phyloP scores from a whole-genome alignment of 345 rosid species.

The Trapa bicornis region DNA sequence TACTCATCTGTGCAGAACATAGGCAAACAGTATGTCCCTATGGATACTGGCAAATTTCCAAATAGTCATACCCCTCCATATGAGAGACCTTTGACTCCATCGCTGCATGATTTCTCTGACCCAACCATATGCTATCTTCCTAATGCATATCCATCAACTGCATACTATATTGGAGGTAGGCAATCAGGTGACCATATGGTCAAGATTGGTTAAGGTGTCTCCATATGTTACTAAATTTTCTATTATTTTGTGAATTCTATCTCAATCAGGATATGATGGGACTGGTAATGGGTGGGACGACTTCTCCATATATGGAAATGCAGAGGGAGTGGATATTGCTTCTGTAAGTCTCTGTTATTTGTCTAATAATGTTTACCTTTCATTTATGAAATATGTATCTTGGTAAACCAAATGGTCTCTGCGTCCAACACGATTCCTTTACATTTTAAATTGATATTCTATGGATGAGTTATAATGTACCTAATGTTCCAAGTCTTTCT shows the following conservation, averaged over 20 bases:
- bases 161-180: constrained; percentile 32
- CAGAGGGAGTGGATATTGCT: constrained; percentile 62
- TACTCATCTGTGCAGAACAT: constrained; percentile 26
- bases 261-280: constrained; percentile 33
- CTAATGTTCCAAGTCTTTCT: too few species aligned
- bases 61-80: constrained; percentile 24
- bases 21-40: constrained; percentile 47
- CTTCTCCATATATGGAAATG: constrained; percentile 36
- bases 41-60: constrained; percentile 23
- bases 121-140: constrained; percentile 27
- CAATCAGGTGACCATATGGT: not conserved
- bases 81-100: constrained; percentile 25
- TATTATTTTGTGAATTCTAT: not conserved
- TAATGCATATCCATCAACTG: constrained; percentile 19
- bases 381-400: not conserved
- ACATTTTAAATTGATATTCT: not conserved
- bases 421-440: not conserved
- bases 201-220: not conserved
- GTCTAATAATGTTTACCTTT: not conserved
- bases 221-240: not conserved
- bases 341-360: constrained; percentile 31
- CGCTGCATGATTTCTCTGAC: constrained; percentile 20
- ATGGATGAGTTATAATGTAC: not conserved
- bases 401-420: not conserved
- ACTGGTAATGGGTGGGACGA: constrained; percentile 61